A percentile compares a stretch with the other conserved stretches of the same genome.
Conservation (phyloP, 2,329 filamentous ascomycete species). For the Aspergillus sp. region DNA sequence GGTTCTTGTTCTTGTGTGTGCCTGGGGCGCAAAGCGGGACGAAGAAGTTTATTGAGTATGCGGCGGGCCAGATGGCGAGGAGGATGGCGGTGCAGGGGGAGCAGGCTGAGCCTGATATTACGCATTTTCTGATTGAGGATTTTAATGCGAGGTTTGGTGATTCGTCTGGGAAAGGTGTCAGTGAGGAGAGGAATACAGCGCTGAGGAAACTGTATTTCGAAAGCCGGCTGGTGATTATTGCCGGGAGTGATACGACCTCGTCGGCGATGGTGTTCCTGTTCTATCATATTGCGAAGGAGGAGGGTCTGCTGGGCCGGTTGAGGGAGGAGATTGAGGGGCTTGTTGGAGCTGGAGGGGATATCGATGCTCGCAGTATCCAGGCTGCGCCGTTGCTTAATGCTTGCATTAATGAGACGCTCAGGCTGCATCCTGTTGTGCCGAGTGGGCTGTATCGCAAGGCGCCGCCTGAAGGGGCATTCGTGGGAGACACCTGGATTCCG, state of each 20-base stretch:
- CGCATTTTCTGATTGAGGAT: too few relatives aligned
- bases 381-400: constrained; percentile 15
- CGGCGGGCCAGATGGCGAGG: background rate
- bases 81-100: background rate
- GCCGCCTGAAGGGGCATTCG: constrained; percentile 7
- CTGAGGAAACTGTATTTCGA: too few relatives aligned
- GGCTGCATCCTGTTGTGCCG: constrained; percentile 8
- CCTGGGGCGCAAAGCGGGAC: constrained; percentile 8
- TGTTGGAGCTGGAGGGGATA: background rate
- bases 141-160: too few relatives aligned
- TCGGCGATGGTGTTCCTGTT: too few relatives aligned
- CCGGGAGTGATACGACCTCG: too few relatives aligned
- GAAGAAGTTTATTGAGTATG: constrained; percentile 15
- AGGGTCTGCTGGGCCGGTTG: background rate
- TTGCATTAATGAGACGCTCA: constrained; percentile 18
- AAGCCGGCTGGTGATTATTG: too few relatives aligned
- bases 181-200: too few relatives aligned
- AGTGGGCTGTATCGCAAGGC: constrained; percentile 6
- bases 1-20: constrained; percentile 12
- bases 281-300: too few relatives aligned
- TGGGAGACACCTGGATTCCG: constrained; percentile 10
- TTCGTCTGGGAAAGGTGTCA: too few relatives aligned
- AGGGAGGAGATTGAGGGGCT: constrained; percentile 7
- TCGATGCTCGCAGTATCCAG: background rate
- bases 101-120: too few relatives aligned